Evolutionary conservation across 1,139 yeast species (phyloP).

Genomic region (Saccharomyces hybrid): DNA sequence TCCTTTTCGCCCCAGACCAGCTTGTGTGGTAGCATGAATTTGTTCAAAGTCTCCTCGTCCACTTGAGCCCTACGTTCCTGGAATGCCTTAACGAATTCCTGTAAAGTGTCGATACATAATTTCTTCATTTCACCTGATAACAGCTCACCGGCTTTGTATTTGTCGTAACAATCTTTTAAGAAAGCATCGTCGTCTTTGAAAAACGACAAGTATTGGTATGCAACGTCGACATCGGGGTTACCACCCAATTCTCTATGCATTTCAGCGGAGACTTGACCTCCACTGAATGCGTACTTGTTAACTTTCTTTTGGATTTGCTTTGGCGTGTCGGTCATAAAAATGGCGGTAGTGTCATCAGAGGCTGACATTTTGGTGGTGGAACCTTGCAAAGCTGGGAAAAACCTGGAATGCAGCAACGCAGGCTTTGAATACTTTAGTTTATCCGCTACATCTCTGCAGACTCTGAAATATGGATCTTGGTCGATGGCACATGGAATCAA

Average conservation of each 20-base stretch:
- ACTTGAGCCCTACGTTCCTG: slow-evolving; percentile 70
- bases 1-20: slow-evolving; percentile 66
- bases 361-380: slow-evolving; percentile 97
- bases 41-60: slow-evolving; percentile 55
- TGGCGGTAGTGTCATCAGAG: slow-evolving; percentile 72
- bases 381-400: slow-evolving; percentile 98
- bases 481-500: slow-evolving; percentile 98
- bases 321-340: slow-evolving; percentile 91
- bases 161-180: slow-evolving; percentile 52
- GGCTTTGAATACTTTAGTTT: slow-evolving; percentile 88
- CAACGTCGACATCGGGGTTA: slow-evolving; percentile 90
- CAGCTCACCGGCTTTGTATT: slow-evolving; percentile 72
- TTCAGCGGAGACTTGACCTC: slow-evolving; percentile 82
- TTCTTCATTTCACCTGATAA: slow-evolving; percentile 92
- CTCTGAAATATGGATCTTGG: slow-evolving; percentile 97
- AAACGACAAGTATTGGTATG: slow-evolving; percentile 86
- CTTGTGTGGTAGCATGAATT: slow-evolving; percentile 80
- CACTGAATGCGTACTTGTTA: slow-evolving; percentile 93
- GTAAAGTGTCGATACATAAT: slow-evolving; percentile 71
- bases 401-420: slow-evolving; percentile 83
- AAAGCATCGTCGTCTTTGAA: slow-evolving; percentile 83
- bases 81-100: slow-evolving; percentile 69
- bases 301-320: slow-evolving; percentile 89
- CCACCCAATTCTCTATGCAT: slow-evolving; percentile 90
- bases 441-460: slow-evolving; percentile 94